These are phyloP conservation scores for Nannochloropsis oceanica DNA, from an alignment of 108 stramenopile species.

Conservation along the genomic window DNA sequence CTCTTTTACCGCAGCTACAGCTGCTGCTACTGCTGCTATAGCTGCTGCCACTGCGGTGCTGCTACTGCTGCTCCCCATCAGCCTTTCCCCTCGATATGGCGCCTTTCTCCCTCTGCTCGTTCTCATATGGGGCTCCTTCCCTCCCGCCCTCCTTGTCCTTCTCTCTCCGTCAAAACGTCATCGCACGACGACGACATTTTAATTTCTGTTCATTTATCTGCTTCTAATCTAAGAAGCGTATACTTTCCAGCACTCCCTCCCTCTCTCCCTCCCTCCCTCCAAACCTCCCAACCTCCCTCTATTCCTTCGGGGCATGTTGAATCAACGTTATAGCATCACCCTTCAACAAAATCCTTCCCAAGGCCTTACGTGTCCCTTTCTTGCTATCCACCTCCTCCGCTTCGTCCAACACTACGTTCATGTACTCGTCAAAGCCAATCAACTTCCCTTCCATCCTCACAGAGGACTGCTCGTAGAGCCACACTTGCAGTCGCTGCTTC, in stretches of 20 bases:
- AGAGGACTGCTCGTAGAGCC: conserved; percentile 92
- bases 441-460: conserved; percentile 94
- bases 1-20: too few relatives aligned
- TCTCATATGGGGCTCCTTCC: too few relatives aligned
- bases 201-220: too few relatives aligned
- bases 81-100: too few relatives aligned
- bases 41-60: too few relatives aligned
- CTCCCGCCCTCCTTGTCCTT: too few relatives aligned
- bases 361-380: conserved; percentile 14
- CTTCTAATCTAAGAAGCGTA: too few relatives aligned
- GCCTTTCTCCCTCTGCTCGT: too few relatives aligned
- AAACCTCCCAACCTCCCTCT: neutral
- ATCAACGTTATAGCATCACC: conserved; percentile 93
- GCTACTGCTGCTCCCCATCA: too few relatives aligned
- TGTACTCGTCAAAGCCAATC: conserved; percentile 69
- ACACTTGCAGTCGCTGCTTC: conserved; percentile 80
- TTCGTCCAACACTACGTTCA: conserved; percentile 88
- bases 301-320: conserved; percentile 29
- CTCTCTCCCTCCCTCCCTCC: neutral
- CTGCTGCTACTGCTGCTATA: too few relatives aligned
- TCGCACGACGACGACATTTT: too few relatives aligned
- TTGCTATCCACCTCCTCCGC: conserved; percentile 62
- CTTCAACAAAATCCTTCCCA: conserved; percentile 82
- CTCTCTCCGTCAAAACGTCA: too few relatives aligned
- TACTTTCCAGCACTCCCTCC: neutral